Evolutionary conservation across 495 filamentous ascomycete species (phyloP), one percentile per base, ranked within the genome.

Genomic region (Cercophora newfieldiana): DNA sequence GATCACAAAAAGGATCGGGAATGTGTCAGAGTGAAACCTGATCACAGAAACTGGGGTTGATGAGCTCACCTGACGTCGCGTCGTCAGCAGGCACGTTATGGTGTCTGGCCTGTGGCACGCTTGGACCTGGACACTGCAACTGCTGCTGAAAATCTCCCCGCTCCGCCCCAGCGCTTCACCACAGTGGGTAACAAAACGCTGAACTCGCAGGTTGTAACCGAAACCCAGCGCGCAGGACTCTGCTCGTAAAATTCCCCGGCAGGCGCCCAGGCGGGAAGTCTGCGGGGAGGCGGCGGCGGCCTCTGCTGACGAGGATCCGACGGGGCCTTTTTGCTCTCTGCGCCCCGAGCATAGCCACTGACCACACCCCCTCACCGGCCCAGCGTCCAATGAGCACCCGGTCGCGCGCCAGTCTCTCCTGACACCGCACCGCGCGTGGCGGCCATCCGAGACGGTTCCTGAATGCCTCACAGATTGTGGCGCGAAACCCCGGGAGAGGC

Each of bases 261-360:
- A 22, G 21, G 22, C 26, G 21, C 22, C 22, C 19, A 55, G 51
- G 51, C 22, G 26, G 26, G 51, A 26, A 8, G n/a, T 24, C 12
- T 16, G 51, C 51, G 22, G 51, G 51, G 19, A 25, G 26, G 51
- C 25, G 21, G 51, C 25, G 21, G 51, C 51, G 51, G 51, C 51
- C 51, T 55, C 51, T 55, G 51, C 51, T 26, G 21, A 55, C 51
- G 21, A 28, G 22, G 21, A 28, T 26, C 51, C 26, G 51, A 24
- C 50, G 22, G 22, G 51, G 7, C 21, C 51, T n/a, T 26, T 26
- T 5, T 16, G 37, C 51, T 55, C 51, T 55, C 51, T 55, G 51
- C 51, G 51, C 51, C 51, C 51, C 51, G 26, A 26, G 51, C 51
- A 55, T 55, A 55, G 51, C 51, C 51, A 7, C 51, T 26, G 22